A percentile compares a stretch with the other conserved stretches of the same genome.
phyloP scores from a whole-genome alignment of 2,329 filamentous ascomycete species.

The Esteya vermicola region DNA sequence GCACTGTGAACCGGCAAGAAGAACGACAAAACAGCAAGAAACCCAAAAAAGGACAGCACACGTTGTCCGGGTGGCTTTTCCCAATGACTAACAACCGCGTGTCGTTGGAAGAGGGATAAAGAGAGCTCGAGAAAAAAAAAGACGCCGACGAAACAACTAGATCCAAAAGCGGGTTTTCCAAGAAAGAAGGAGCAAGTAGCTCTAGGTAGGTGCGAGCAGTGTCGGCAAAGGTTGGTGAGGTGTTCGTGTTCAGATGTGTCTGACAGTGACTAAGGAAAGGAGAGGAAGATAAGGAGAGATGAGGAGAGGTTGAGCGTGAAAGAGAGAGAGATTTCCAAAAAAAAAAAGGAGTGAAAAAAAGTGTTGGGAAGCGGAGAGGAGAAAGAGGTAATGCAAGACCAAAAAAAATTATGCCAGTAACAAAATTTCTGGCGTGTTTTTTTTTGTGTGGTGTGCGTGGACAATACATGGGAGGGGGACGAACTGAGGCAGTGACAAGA shows the following conservation, averaged over 20 bases:
- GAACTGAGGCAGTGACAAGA: conserved; percentile 5
- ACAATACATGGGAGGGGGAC: conserved; percentile 2
- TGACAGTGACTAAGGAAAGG: too few species aligned
- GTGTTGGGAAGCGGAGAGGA: background rate
- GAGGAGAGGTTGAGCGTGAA: background rate
- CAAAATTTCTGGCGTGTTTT: conserved; percentile 7
- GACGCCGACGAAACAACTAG: too few species aligned
- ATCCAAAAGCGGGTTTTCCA: too few species aligned
- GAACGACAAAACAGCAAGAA: background rate
- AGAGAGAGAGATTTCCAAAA: background rate
- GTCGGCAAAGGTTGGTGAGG: too few species aligned
- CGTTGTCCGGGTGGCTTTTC: too few species aligned
- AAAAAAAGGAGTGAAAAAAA: background rate
- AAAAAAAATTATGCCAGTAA: conserved; percentile 5
- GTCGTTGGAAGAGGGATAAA: background rate
- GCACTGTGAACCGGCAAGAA: too few species aligned
- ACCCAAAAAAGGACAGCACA: too few species aligned
- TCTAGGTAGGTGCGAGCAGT: too few species aligned
- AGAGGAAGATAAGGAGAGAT: background rate
- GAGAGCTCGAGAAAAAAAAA: too few species aligned
- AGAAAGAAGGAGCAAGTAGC: too few species aligned
- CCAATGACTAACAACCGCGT: too few species aligned
- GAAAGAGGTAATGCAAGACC: conserved; percentile 2
- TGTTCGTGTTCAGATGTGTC: too few species aligned
- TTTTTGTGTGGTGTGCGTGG: conserved; percentile 6